Evolutionary conservation across 495 filamentous ascomycete species (phyloP), one percentile per base, ranked within the genome.

Genomic region (Entonaema liquescens): DNA sequence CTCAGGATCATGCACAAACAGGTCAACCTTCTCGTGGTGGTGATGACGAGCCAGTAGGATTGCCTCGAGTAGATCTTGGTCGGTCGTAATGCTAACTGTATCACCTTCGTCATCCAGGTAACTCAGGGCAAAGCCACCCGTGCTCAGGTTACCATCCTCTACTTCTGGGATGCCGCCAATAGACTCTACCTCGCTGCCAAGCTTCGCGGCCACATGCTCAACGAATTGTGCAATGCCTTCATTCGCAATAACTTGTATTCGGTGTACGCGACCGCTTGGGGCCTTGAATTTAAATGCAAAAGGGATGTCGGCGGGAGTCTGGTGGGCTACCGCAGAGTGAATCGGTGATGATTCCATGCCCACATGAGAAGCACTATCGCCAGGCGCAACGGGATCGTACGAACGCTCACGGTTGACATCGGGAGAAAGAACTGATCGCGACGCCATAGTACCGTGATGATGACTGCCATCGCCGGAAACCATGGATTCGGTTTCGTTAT

Each of bases 201-300:
- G 87, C 80, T 98, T 99, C 35, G 90, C 88, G 13, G 88, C 88
- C 3, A 99, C 93, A 64, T 85, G 89, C 26, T 86, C 80, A 33
- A 98, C 90, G 38, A 99, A 88, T 49, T 95, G 91, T 38, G 84
- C 88, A 65, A 99, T 88, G 61, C 95, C 95, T 52, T 90, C 87
- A 42, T 90, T 86, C 11, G 93, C 90, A 67, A 89, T 81, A 5
- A 98, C 90, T 75, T 97, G 95, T 8, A 98, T 83, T 40, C 96
- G 89, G 79, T 98, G 96, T 26, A 98, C 94, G 42, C 95, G 92
- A 44, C 96, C 95, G 77, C 93, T 95, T 15, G 96, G 95, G 3
- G 95, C 94, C 83, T 99, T 98, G 87, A 99, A 99, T 79, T 99
- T 99, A 89, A 99, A 98, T 25, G 94, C 88, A 82, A 98, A 99